Evolutionary conservation across 2,329 filamentous ascomycete genomes (phyloP), one percentile per base, ranked within the genome.

Genomic region (Nemania sp.): DNA sequence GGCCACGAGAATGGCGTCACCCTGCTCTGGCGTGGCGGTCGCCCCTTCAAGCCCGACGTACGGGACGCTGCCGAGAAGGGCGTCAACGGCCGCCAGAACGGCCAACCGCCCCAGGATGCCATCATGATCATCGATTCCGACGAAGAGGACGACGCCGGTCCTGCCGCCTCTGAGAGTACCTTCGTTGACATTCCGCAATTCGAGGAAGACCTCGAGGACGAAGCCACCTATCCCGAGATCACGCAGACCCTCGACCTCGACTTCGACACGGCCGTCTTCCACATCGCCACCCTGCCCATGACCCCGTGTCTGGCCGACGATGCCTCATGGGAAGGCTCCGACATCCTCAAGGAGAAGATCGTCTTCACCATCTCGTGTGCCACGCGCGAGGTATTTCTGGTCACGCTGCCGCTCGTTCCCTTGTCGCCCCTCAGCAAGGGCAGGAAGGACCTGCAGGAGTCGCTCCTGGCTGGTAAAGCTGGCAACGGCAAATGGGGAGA

Each of bases 121-220:
- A 78, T 88, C 29, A 87, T 88, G 81, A 79, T 87, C 15, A 80
- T 88, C 55, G 86, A 88, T 68, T 87, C 84, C 1, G 86, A 88
- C 66, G 84, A 87, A 7, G 85, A 87, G 32, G 85, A 87, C 34
- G 79, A 80, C 29, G 65, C 76, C 7, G 25, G 7, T 29, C 4
- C 25, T 7, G 7, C 25, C 25, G 1, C 60, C 71, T 11, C 53
- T 63, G 63, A 45, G 49, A 67, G 37, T 65, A 20, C 58, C 0
- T 81, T 78, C 54, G 78, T 81, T 56, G 83, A 87, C 68, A 81
- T 80, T 57, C 82, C 85, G 7, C 79, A 85, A 60, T 88, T 88
- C 60, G 83, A 87, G 62, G 83, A 84, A 10, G 75, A 75, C 4
- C 70, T 77, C 37, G 78, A 82, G 32, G 75, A 78, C 2, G 79